A percentile compares a stretch with the other conserved stretches of the same genome.
phyloP scores from a whole-genome alignment of 805 yeast genomes.

The Komagataella pseudopastoris region DNA sequence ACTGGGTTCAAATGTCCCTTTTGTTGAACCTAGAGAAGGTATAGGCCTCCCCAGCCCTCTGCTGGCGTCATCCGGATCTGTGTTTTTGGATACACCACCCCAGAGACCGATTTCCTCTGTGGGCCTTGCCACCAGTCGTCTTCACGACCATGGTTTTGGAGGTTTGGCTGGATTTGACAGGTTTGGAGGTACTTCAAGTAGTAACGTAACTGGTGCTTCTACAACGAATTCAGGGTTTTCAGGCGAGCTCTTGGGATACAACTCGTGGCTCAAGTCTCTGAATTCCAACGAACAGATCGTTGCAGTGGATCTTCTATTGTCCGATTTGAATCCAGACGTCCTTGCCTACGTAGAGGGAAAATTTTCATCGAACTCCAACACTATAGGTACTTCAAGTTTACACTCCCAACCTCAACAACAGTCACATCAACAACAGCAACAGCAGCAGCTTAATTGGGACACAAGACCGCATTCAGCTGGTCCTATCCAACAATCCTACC shows the following conservation, averaged over 20 bases:
- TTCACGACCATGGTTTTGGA: background rate
- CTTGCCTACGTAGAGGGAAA: constrained; percentile 29
- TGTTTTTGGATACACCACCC: background rate
- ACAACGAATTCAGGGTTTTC: constrained; percentile 10
- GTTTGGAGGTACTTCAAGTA: background rate
- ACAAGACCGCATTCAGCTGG: constrained; percentile 2
- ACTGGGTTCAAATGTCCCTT: background rate
- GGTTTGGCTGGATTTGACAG: background rate
- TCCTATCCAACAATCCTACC: constrained; percentile 3
- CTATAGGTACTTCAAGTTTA: background rate
- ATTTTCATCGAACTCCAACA: constrained; percentile 14
- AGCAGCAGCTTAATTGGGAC: constrained; percentile 2
- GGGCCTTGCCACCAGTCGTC: background rate
- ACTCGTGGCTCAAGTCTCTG: constrained; percentile 32
- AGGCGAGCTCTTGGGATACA: constrained; percentile 30
- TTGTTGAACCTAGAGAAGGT: background rate
- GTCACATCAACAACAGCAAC: constrained; percentile 10
- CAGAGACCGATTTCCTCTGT: background rate
- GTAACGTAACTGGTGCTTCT: background rate
- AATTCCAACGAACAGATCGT: constrained; percentile 31
- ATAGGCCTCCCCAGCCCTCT: background rate
- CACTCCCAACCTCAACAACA: constrained; percentile 7
- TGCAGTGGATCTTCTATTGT: constrained; percentile 33
- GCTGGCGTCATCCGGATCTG: background rate
- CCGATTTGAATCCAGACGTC: constrained; percentile 28